Conservation (phyloP, 495 filamentous ascomycete genomes). For the Penicillium antarcticum region DNA sequence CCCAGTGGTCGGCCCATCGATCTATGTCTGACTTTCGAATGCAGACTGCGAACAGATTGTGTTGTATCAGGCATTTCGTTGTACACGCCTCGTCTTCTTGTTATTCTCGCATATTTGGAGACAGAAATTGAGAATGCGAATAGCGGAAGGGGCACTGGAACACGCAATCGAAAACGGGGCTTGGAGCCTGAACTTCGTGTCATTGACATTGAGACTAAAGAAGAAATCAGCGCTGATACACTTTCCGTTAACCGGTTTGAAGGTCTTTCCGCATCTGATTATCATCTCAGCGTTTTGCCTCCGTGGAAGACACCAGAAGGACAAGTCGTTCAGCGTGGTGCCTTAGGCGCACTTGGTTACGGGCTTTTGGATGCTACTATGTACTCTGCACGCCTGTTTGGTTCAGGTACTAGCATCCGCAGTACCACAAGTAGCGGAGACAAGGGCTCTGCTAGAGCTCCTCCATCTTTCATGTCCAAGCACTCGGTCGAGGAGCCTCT, state of each 20-base stretch:
- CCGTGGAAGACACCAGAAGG: slow-evolving; percentile 59
- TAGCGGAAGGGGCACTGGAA: slow-evolving; percentile 39
- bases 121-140: slow-evolving; percentile 54
- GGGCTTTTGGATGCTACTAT: slow-evolving; percentile 77
- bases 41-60: slow-evolving; percentile 88
- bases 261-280: slow-evolving; percentile 82
- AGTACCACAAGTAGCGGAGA: slow-evolving; percentile 65
- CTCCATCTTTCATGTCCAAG: slow-evolving; percentile 41
- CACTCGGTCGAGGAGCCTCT: slow-evolving; percentile 26
- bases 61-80: slow-evolving; percentile 94
- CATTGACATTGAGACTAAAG: slow-evolving; percentile 79
- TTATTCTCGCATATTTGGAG: slow-evolving; percentile 85
- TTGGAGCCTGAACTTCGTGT: slow-evolving; percentile 84
- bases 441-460: slow-evolving; percentile 43
- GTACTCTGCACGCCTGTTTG: slow-evolving; percentile 80
- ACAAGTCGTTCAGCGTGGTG: slow-evolving; percentile 58
- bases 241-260: slow-evolving; percentile 82
- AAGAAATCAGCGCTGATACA: slow-evolving; percentile 76
- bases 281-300: slow-evolving; percentile 81
- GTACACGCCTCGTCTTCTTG: slow-evolving; percentile 87
- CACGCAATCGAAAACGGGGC: slow-evolving; percentile 67
- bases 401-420: slow-evolving; percentile 77
- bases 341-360: slow-evolving; percentile 62
- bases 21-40: slow-evolving; percentile 4
- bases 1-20: not conserved